Evolutionary conservation across 148 eudicot genomes (phyloP).

Genomic region (Nepenthes gracilis): DNA sequence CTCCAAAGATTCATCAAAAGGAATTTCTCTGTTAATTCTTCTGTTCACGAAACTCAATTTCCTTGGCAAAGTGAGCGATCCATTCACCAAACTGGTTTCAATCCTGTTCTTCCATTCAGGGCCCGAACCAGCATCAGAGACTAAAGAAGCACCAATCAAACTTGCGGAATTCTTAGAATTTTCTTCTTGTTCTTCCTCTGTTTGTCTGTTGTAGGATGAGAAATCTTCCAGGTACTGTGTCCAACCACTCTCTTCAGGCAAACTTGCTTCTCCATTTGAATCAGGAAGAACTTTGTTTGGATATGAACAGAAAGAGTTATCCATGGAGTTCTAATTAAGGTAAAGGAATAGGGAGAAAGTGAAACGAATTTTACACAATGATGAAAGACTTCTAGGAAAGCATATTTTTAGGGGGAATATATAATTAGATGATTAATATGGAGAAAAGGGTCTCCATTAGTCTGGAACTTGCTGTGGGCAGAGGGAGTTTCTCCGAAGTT

Average conservation of each 20-base stretch:
- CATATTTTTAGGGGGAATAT: no score
- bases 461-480: no score
- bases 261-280: not conserved
- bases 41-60: conserved; percentile 27
- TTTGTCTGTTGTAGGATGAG: conserved; percentile 1
- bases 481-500: no score
- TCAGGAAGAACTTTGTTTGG: conserved; percentile 6
- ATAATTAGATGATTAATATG: no score
- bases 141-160: conserved; percentile 22
- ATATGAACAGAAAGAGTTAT: conserved; percentile 17
- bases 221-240: conserved; percentile 59
- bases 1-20: conserved; percentile 53
- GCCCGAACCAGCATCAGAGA: conserved; percentile 63
- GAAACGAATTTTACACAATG: no score
- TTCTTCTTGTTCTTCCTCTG: conserved; percentile 9
- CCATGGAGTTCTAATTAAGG: conserved; percentile 7
- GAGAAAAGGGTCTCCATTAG: no score
- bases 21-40: conserved; percentile 21
- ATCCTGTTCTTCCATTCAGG: conserved; percentile 24
- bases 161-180: not conserved
- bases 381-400: no score
- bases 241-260: conserved; percentile 62
- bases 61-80: conserved; percentile 5
- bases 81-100: not conserved
- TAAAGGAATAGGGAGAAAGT: not conserved